phyloP scores from a whole-genome alignment of 1,284 basidiomycete genomes.

The Acaromyces ingoldii region DNA sequence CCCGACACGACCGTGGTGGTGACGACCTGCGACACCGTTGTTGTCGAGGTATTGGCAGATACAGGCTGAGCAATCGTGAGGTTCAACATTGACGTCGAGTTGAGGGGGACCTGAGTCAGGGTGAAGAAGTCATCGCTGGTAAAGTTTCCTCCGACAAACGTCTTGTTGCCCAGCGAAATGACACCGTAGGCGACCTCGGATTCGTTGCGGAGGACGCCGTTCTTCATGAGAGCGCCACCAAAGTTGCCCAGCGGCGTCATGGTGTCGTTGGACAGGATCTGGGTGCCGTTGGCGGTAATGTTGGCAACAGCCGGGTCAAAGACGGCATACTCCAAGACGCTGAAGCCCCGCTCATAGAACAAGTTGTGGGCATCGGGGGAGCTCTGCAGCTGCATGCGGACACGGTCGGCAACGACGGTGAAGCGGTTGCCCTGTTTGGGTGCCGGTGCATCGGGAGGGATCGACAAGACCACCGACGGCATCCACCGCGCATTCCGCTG shows the following conservation, averaged over 20 bases:
- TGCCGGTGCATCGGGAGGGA: conserved; percentile 54
- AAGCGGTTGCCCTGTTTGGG: conserved; percentile 65
- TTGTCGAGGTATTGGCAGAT: too few relatives aligned
- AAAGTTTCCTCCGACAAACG: conserved; percentile 78
- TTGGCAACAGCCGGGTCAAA: conserved; percentile 20
- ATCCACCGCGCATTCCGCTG: conserved; percentile 45
- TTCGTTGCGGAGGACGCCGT: conserved; percentile 40
- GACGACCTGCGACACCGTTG: too few relatives aligned
- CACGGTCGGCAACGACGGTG: conserved; percentile 66
- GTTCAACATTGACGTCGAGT: too few relatives aligned
- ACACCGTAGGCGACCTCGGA: conserved; percentile 52
- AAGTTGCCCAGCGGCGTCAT: conserved; percentile 66
- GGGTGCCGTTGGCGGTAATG: conserved; percentile 37
- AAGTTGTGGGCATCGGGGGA: conserved; percentile 31
- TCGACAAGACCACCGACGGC: conserved; percentile 32
- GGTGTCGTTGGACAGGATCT: conserved; percentile 63
- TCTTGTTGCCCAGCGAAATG: conserved; percentile 54
- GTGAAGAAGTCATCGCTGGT: conserved; percentile 33
- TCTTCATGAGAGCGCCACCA: conserved; percentile 59
- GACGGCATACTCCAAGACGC: conserved; percentile 39
- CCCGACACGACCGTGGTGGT: too few relatives aligned
- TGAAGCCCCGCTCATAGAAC: conserved; percentile 20
- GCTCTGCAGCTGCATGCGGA: conserved; percentile 34
- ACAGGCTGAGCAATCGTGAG: too few relatives aligned
- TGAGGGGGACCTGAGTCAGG: too few relatives aligned